Evolutionary conservation across 768 basidiomycete genomes (phyloP).

Genomic region (Crepidotus variabilis): DNA sequence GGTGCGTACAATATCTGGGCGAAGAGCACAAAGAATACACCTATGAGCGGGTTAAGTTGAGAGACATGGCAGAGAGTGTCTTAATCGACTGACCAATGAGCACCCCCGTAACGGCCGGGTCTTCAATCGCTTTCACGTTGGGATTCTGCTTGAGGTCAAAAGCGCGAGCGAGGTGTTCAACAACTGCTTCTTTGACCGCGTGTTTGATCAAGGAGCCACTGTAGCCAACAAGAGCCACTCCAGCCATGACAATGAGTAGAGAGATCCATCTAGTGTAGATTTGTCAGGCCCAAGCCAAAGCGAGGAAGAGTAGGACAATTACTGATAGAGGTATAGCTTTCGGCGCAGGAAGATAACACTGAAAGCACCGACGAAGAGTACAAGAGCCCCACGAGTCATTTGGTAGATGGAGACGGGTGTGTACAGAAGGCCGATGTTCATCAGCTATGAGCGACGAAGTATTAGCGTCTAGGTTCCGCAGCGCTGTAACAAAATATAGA

Average conservation of each 20-base stretch:
- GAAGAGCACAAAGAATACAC: slow-evolving; percentile 88
- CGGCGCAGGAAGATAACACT: slow-evolving; percentile 89
- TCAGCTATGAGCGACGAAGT: slow-evolving; percentile 45
- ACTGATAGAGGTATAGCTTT: slow-evolving; percentile 87
- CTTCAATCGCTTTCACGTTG: slow-evolving; percentile 43
- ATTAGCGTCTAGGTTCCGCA: slow-evolving; percentile 10
- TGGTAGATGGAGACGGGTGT: slow-evolving; percentile 98
- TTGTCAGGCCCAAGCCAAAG: slow-evolving; percentile 4
- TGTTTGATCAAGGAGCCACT: slow-evolving; percentile 88
- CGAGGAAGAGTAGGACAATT: slow-evolving; percentile 15
- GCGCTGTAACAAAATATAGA: slow-evolving; percentile 9
- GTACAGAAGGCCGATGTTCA: slow-evolving; percentile 95
- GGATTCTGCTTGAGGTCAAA: slow-evolving; percentile 27
- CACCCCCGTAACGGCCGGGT: slow-evolving; percentile 64
- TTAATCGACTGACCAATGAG: slow-evolving; percentile 56
- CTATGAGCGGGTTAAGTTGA: slow-evolving; percentile 33
- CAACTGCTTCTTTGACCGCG: slow-evolving; percentile 45
- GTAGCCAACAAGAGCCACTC: slow-evolving; percentile 81
- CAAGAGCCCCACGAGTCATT: slow-evolving; percentile 91
- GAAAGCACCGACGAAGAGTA: slow-evolving; percentile 89
- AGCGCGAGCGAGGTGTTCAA: slow-evolving; percentile 25
- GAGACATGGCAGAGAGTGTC: slow-evolving; percentile 12
- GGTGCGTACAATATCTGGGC: slow-evolving; percentile 86
- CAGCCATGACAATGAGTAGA: slow-evolving; percentile 82
- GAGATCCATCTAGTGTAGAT: slow-evolving; percentile 72